Base-by-base conservation (phyloP, 2,329 filamentous ascomycete genomes). In the Phaeosphaeriaceae sp. region DNA sequence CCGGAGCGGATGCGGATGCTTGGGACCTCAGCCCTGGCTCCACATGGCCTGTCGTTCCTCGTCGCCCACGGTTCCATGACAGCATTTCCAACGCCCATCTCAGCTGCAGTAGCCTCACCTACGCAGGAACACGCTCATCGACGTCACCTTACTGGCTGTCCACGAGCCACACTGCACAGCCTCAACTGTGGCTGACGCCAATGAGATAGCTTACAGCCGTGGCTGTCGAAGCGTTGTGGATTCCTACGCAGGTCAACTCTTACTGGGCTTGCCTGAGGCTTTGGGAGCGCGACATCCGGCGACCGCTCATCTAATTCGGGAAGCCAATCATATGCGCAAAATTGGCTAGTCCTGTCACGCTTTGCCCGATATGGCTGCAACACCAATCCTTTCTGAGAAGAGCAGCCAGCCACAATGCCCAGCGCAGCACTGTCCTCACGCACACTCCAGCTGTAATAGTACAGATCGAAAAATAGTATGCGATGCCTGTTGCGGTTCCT, bases 121-220 rank as follows among this genome's bases (percentile, higher is more conserved):
- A 53, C 58, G 56, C 67, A 70, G 65, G 67, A 67, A 67, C 67
- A 47, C 47, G 53, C 54, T 51, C 59, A 59, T 63, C 65, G 64
- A 71, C 66, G 66, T 69, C 68, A 71, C 69, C 25, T 68, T 53
- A 77, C 67, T 76, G 73, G 73, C 60, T 67, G 31, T 60, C 51
- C 56, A 54, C 66, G 58, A 60, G 54, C 55, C 55, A 51, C 22
- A 58, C 61, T 71, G 71, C 74, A 75, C 72, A 77, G 75, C 74
- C 73, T 56, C 64, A 66, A 55, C 50, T 67, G 74, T 77, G 75
- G 75, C 75, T 76, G 72, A 72, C 68, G 64, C 59, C 55, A 56
- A 56, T 56, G 21, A 40, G 21, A 9, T 62, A 56, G 58, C 53
- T 51, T 58, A 58, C 59, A 62, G 60, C 63, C 53, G 61, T 67